Evolutionary conservation across 2,329 filamentous ascomycete genomes (phyloP).

Genomic region (Hypoxylon rubiginosum): DNA sequence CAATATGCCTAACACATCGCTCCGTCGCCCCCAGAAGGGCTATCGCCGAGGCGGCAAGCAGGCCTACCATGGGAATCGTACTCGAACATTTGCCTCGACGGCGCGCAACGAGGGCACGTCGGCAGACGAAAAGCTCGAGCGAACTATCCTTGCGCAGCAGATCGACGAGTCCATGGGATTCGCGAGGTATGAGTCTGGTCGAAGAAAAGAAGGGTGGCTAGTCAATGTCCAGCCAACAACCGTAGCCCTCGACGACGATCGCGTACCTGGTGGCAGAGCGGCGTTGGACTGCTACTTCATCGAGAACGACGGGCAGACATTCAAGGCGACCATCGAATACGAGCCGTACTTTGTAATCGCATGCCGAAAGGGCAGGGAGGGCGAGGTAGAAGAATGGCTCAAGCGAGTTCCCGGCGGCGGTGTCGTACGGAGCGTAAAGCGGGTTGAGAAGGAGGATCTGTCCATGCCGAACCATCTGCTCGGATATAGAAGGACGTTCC

Average conservation of each 20-base stretch:
- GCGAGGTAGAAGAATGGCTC: slow-evolving; percentile 96
- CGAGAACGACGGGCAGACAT: slow-evolving; percentile 86
- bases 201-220: slow-evolving; percentile 87
- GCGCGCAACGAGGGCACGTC: slow-evolving; percentile 87
- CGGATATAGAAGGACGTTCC: slow-evolving; percentile 88
- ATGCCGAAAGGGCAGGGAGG: slow-evolving; percentile 87
- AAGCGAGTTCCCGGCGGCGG: slow-evolving; percentile 83
- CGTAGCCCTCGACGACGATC: slow-evolving; percentile 79
- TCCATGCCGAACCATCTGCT: slow-evolving; percentile 95
- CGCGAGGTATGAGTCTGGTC: slow-evolving; percentile 87
- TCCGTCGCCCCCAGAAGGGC: slow-evolving; percentile 73
- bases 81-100: slow-evolving; percentile 83
- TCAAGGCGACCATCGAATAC: slow-evolving; percentile 97
- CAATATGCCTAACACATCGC: slow-evolving; percentile 71
- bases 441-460: slow-evolving; percentile 92
- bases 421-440: slow-evolving; percentile 81
- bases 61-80: slow-evolving; percentile 77
- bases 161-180: slow-evolving; percentile 98
- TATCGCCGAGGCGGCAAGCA: slow-evolving; percentile 76
- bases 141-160: slow-evolving; percentile 82
- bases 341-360: slow-evolving; percentile 97
- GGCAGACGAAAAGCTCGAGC: slow-evolving; percentile 92
- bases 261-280: slow-evolving; percentile 84
- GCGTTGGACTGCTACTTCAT: slow-evolving; percentile 98
- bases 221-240: slow-evolving; percentile 94